Evolutionary conservation across 768 basidiomycete genomes (phyloP), one percentile per base, ranked within the genome.

Genomic region (Agrocybe praecox): DNA sequence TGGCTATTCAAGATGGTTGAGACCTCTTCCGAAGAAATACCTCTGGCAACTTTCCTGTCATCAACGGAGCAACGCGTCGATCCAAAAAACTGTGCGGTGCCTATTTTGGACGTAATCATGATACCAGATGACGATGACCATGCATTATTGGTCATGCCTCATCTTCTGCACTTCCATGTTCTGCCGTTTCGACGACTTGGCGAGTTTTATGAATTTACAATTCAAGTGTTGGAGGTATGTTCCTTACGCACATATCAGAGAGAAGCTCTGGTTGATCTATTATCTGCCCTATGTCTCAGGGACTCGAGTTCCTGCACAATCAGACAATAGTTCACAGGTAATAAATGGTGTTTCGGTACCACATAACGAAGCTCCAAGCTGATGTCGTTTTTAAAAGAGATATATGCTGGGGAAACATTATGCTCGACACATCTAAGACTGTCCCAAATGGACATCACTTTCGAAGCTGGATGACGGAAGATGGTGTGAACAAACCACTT

Each of bases 141-240:
- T 15, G 58, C 55, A 3, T 22, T 62, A 1, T 8, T 57, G 43
- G 58, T 59, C 33, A 59, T 62, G 53, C 61, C 61, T 19, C 45
- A 48, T 3, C 46, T 59, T 6, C 29, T 56, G 24, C 49, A 22
- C 1, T 53, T 56, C 26, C 5, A 42, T 6, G 15, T 29, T 10
- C 24, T 62, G 12, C 61, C 61, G 21, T 59, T 62, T 42, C 36
- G 52, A 15, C 50, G 22, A 46, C 44, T 59, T 3, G 54, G 54
- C 2, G 61, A 62, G 34, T 46, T 62, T 22, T 46, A 22, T 46
- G 61, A 59, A 29, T 49, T 49, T 17, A 21, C 58, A 2, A 15
- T 55, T 14, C 61, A 62, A 33, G 42, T 52, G 9, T 19, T 59
- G 44, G 19, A 62, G 58, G 61, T 59, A 17, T 51, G 34, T 5